phyloP scores from a whole-genome alignment of 176 grass and related monocot species.

The Oryza meridionalis region DNA sequence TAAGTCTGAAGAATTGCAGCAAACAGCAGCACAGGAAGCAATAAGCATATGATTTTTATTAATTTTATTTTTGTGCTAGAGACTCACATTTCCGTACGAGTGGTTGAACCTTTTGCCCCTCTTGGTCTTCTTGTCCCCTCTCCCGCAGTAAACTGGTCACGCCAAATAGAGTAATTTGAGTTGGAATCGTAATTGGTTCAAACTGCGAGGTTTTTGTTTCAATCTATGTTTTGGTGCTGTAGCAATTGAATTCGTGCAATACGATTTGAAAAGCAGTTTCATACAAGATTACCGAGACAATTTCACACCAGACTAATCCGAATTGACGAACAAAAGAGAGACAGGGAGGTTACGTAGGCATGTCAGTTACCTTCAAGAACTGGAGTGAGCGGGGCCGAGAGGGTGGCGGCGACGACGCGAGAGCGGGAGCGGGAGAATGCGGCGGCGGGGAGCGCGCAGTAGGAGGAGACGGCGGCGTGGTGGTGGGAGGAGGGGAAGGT shows the following conservation, averaged over 20 bases:
- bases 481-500: slow-evolving; percentile 25
- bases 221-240: background rate
- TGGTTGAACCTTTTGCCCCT: slow-evolving; percentile 83
- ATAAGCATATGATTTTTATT: background rate
- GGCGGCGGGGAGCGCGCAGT: slow-evolving; percentile 38
- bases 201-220: background rate
- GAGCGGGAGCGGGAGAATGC: slow-evolving; percentile 21
- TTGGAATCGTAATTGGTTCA: background rate
- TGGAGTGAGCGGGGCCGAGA: slow-evolving; percentile 32
- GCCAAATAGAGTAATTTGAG: slow-evolving; percentile 5
- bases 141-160: slow-evolving; percentile 68
- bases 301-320: background rate
- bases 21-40: background rate
- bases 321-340: background rate
- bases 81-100: slow-evolving; percentile 74
- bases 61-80: background rate
- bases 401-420: slow-evolving; percentile 2
- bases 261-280: background rate
- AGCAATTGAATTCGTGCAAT: background rate
- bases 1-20: slow-evolving; percentile 3
- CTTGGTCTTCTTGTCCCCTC: slow-evolving; percentile 76
- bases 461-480: slow-evolving; percentile 39
- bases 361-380: slow-evolving; percentile 26
- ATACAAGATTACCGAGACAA: background rate
- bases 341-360: background rate